Conservation (phyloP, 306 rosid species). For the Malus domestica region ASM211411v1 NC_041796.1:5949501-5950000, state of each 20-base stretch:
- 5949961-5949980: constrained; percentile 18
- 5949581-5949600: not conserved
- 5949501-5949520: no score
- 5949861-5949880: not conserved
- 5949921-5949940: constrained; percentile 21
- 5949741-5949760: not conserved
- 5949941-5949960: constrained; percentile 33
- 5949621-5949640: not conserved
- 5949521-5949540: no score
- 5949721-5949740: not conserved
- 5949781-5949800: constrained; percentile 29
- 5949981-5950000: not conserved
- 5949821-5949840: not conserved
- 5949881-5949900: not conserved
- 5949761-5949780: constrained; percentile 13
- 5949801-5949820: not conserved
- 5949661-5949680: not conserved
- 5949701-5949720: not conserved
- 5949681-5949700: not conserved
- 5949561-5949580: no score
- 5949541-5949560: no score
- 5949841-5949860: constrained; percentile 22
- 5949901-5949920: not conserved
- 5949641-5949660: not conserved
- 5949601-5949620: not conserved